phyloP scores from a whole-genome alignment of 768 basidiomycete genomes.

The Boletus vermiculosoides region DNA sequence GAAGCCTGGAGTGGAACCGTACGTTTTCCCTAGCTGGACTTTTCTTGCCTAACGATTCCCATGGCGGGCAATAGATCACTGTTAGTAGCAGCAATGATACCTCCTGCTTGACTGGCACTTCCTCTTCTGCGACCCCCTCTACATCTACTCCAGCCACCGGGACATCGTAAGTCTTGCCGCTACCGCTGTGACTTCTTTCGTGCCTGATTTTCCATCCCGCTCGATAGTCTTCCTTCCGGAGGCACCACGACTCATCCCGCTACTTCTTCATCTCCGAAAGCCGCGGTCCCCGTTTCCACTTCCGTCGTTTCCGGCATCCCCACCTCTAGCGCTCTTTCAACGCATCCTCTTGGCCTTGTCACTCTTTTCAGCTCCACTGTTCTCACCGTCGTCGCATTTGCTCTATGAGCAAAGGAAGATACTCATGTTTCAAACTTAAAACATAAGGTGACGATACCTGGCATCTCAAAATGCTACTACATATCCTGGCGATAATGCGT shows the following conservation, averaged over 20 bases:
- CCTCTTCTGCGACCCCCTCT: slow-evolving; percentile 10
- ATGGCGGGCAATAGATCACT: slow-evolving; percentile 30
- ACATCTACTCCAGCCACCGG: slow-evolving; percentile 6
- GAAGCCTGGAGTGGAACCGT: slow-evolving; percentile 71
- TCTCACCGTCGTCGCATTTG: slow-evolving; percentile 23
- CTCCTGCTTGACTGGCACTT: slow-evolving; percentile 34
- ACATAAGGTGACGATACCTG: slow-evolving; percentile 37
- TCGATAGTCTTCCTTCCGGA: slow-evolving; percentile 4
- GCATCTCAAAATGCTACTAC: slow-evolving; percentile 19
- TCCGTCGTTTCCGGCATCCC: slow-evolving; percentile 19
- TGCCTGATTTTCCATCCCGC: slow-evolving; percentile 2
- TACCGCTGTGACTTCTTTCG: background rate
- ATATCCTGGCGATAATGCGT: slow-evolving; percentile 27
- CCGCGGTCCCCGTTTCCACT: background rate
- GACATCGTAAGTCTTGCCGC: background rate
- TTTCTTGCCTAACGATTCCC: background rate
- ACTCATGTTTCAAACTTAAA: slow-evolving; percentile 34
- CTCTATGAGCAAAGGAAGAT: slow-evolving; percentile 19
- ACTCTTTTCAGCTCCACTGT: slow-evolving; percentile 24
- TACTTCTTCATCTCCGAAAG: slow-evolving; percentile 10
- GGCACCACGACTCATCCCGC: background rate
- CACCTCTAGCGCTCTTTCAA: slow-evolving; percentile 26
- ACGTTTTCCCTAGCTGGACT: slow-evolving; percentile 24
- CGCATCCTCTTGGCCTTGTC: slow-evolving; percentile 20
- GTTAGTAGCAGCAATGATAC: slow-evolving; percentile 36